phyloP scores from a whole-genome alignment of 2,329 filamentous ascomycete genomes.

The Cytospora schulzeri region DNA sequence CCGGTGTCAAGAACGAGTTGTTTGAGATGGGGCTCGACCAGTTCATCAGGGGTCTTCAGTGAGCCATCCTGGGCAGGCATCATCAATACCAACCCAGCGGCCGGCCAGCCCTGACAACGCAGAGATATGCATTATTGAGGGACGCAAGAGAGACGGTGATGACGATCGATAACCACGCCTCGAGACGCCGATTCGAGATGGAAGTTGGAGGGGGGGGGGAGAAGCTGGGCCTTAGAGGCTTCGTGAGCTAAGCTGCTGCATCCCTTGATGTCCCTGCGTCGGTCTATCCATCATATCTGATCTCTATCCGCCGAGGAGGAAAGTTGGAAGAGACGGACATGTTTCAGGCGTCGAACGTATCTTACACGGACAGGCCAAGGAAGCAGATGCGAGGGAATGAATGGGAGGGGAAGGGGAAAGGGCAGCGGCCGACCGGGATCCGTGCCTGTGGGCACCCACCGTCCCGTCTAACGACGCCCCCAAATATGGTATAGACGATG shows the following conservation, averaged over 20 bases:
- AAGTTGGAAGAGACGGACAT: not conserved
- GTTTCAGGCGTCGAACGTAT: not conserved
- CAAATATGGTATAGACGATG: not conserved
- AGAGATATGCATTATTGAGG: not conserved
- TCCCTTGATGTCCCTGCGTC: not conserved
- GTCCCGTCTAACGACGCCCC: not conserved
- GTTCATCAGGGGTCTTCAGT: slow-evolving; percentile 65
- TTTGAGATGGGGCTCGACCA: slow-evolving; percentile 75
- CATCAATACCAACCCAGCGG: slow-evolving; percentile 1
- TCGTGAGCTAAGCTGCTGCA: not conserved
- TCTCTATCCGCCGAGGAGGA: not conserved
- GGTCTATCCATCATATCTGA: not conserved
- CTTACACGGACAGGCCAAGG: too few relatives aligned
- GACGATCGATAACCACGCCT: not conserved
- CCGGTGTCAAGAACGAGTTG: slow-evolving; percentile 70
- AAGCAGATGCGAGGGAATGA: too few relatives aligned
- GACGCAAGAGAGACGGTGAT: not conserved
- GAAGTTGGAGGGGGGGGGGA: not conserved
- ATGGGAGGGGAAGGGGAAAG: not conserved
- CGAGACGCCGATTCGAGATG: not conserved
- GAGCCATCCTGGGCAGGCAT: not conserved
- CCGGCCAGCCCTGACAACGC: slow-evolving; percentile 11
- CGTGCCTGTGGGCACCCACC: not conserved
- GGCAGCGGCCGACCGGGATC: not conserved
- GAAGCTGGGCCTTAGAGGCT: not conserved